Base-by-base conservation (phyloP, 495 filamentous ascomycete species). In the Polyplosphaeria fusca region DNA sequence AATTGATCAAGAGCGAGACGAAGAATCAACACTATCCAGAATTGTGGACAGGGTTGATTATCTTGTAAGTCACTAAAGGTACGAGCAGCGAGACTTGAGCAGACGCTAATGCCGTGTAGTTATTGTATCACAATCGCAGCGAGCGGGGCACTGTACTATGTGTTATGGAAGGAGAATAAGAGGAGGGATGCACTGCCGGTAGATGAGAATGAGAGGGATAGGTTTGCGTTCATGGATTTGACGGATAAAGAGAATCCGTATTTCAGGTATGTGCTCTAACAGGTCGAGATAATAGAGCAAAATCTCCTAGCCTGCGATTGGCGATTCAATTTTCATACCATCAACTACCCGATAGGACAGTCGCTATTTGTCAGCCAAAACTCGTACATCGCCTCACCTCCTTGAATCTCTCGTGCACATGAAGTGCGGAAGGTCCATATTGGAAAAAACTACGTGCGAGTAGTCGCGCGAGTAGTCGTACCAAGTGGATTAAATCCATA, bases 191-290 rank as follows among this genome's bases (percentile, higher is more conserved):
- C 52, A 2, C 27, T 81, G 35, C 71, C 76, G 0, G 63, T 83
- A 20, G 79, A 86, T 62, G 84, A 88, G 52, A 64, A 71, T 9
- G 81, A 84, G 55, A 71, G 80, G 58, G 83, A 85, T 56, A 79
- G 79, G 59, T 64, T 84, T 27, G 86, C 85, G 0, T 89, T 89
- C 37, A 72, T 79, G 53, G 86, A 89, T 69, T 72, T 91, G 58
- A 91, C 88, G 2, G 88, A 91, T 63, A 82, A 78, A 68, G 75
- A 91, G 69, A 91, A 91, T 61, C 77, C 79, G 1, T 86, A 85
- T 60, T 92, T 91, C 62, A 71, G 79, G 68, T 91, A 89, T 60
- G 82, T 84, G 3, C 70, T 86, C n/a, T 87, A 69, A 68, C 23
- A n/a, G n/a, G n/a, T n/a, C n/a, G n/a, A n/a, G n/a, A n/a, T n/a